Conservation (phyloP, 208 protist species). For the Leishmania aethiopica region DNA sequence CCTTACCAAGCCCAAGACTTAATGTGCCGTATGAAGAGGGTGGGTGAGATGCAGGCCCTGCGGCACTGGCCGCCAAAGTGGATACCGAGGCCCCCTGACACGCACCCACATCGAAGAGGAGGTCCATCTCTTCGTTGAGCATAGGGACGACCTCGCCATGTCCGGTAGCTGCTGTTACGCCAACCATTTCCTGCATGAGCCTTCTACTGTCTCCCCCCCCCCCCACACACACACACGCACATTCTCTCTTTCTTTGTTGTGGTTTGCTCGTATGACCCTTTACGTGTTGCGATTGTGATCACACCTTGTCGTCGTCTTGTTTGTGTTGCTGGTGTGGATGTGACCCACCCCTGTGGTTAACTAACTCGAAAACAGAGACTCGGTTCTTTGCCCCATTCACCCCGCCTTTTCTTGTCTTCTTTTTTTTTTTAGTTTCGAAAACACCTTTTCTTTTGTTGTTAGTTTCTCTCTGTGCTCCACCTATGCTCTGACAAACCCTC, state of each 20-base stretch:
- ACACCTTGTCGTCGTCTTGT: neutral
- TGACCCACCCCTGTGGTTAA: neutral
- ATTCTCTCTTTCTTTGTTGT: neutral
- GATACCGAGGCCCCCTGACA: too few species aligned
- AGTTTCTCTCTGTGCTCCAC: neutral
- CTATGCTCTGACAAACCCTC: too few species aligned
- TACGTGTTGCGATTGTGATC: neutral
- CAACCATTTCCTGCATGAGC: neutral
- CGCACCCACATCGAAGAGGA: neutral
- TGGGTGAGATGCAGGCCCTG: neutral
- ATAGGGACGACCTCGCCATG: too few species aligned
- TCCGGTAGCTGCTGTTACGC: too few species aligned
- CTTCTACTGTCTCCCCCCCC: neutral
- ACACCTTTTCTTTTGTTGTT: neutral
- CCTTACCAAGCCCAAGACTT: conserved; percentile 40
- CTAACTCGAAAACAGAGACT: neutral
- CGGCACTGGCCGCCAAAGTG: neutral
- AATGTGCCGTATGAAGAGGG: neutral
- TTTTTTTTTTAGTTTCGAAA: too few species aligned
- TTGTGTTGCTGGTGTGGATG: neutral
- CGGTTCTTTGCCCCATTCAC: too few species aligned
- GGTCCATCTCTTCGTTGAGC: neutral
- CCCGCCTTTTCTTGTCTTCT: neutral
- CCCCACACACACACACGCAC: neutral
- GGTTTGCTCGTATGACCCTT: neutral